These are phyloP conservation scores for Extremus antarcticus DNA, from an alignment of 495 filamentous ascomycete genomes.

Conservation along the genomic window DNA sequence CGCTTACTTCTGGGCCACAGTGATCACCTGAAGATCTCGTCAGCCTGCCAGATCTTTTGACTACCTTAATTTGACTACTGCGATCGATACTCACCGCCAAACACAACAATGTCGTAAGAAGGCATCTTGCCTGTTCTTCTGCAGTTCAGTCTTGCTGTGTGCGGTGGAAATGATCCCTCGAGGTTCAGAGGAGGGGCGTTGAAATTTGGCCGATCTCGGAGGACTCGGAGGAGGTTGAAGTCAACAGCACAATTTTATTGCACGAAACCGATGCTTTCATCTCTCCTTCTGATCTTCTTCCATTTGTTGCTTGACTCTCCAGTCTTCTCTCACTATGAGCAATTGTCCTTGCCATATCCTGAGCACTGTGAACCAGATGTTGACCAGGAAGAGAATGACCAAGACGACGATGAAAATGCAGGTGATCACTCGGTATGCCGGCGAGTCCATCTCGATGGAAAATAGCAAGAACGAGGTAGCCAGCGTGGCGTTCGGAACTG, in stretches of 20 bases:
- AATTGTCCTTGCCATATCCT: conserved; percentile 2
- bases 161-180: neutral
- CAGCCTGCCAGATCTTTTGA: neutral
- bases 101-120: conserved; percentile 24
- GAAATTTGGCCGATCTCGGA: neutral
- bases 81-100: conserved; percentile 13
- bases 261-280: too few relatives aligned
- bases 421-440: conserved; percentile 5
- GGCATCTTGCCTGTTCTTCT: conserved; percentile 13
- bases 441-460: conserved; percentile 5
- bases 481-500: conserved; percentile 4
- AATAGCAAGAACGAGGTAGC: conserved; percentile 3
- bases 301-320: neutral
- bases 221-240: too few relatives aligned
- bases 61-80: conserved; percentile 7
- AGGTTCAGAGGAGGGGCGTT: too few relatives aligned
- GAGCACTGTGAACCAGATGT: conserved; percentile 1
- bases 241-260: neutral
- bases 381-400: conserved; percentile 5
- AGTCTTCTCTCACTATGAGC: conserved; percentile 6
- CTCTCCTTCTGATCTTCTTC: conserved; percentile 1
- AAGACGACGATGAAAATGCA: neutral
- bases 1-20: conserved; percentile 80
- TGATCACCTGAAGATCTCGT: conserved; percentile 60
- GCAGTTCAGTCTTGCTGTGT: neutral